A percentile compares a stretch with the other conserved stretches of the same genome.
These are phyloP conservation scores for Venturia pyrina DNA, from an alignment of 2,329 filamentous ascomycete species.

Conservation along the genomic window DNA sequence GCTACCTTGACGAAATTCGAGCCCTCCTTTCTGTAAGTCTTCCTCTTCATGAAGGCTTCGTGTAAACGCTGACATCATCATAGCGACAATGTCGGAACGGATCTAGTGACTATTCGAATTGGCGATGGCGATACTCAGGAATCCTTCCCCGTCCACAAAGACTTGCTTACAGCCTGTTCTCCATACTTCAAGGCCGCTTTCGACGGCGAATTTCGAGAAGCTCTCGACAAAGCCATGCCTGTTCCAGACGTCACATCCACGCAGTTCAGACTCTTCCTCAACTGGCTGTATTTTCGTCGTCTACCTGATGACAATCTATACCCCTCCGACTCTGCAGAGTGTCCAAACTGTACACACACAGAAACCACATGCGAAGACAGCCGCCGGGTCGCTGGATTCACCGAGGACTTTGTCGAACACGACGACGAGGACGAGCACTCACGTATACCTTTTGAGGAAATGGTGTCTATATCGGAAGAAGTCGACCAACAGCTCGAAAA, in stretches of 20 bases:
- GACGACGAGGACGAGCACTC: background rate
- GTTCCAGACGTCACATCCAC: background rate
- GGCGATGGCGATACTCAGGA: background rate
- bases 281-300: constrained; percentile 3
- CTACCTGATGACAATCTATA: background rate
- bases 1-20: background rate
- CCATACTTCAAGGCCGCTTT: constrained; percentile 4
- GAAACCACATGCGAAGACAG: background rate
- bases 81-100: background rate
- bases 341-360: background rate
- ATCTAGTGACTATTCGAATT: background rate
- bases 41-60: background rate
- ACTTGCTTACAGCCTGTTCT: background rate
- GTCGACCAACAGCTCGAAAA: background rate
- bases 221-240: background rate
- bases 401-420: background rate
- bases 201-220: background rate
- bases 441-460: background rate
- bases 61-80: background rate
- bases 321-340: background rate
- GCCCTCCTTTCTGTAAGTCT: background rate
- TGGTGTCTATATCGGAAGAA: background rate
- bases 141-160: background rate
- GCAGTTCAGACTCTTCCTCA: background rate
- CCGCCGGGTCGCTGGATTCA: background rate